Evolutionary conservation across 2,329 filamentous ascomycete species (phyloP).

Genomic region (Exutisphaerella laricina): DNA sequence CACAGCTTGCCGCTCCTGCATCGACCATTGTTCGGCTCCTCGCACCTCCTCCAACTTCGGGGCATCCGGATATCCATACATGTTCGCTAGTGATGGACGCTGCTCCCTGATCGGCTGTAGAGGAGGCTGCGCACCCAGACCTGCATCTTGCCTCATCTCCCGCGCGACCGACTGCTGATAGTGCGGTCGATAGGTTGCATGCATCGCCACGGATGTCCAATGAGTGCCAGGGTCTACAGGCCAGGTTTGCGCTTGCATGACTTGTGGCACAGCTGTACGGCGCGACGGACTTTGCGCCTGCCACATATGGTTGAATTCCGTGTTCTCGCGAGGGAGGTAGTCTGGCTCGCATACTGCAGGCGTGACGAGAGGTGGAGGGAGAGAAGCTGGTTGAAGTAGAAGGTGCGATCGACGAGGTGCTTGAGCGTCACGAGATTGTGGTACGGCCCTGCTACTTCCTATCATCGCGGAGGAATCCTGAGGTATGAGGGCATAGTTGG

Average conservation of each 20-base stretch:
- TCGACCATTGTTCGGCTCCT: neutral
- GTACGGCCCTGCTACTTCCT: neutral
- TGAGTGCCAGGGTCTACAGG: neutral
- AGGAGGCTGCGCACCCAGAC: neutral
- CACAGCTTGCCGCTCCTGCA: neutral
- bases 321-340: neutral
- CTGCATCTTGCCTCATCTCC: neutral
- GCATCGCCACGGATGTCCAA: neutral
- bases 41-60: neutral
- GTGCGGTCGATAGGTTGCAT: neutral
- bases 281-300: neutral
- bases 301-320: neutral
- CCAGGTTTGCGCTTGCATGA: conserved; percentile 1
- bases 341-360: no score
- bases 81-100: conserved; percentile 2
- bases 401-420: neutral
- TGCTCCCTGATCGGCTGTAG: neutral
- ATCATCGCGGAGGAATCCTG: neutral
- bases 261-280: neutral
- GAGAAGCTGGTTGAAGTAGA: no score
- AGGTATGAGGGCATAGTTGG: no score
- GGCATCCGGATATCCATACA: conserved; percentile 5
- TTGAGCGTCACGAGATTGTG: neutral
- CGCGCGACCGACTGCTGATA: neutral
- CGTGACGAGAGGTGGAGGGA: no score